Evolutionary conservation across 192 early-diverging fungal genomes (phyloP).

Genomic region (Entomortierella chlamydospora): DNA sequence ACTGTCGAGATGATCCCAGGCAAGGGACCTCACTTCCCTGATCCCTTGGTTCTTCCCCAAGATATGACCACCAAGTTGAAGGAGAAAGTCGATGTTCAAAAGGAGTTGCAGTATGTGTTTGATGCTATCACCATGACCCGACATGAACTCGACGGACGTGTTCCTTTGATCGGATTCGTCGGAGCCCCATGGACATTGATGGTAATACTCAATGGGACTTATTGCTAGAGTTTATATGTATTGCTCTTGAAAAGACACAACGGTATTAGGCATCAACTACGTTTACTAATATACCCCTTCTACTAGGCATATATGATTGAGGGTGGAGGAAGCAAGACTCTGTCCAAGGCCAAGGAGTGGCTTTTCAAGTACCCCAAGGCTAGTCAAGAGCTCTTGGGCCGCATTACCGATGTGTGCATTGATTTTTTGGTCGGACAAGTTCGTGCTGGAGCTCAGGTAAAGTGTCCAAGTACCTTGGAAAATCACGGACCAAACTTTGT

Average conservation of each 20-base stretch:
- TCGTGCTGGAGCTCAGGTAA: constrained; percentile 94
- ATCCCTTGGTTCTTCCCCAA: constrained; percentile 77
- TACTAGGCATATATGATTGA: constrained; percentile 95
- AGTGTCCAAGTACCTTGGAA: neutral
- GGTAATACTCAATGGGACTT: constrained; percentile 36
- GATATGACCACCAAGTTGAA: constrained; percentile 75
- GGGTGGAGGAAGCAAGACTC: constrained; percentile 93
- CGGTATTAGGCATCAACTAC: too few species aligned
- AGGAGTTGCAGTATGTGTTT: constrained; percentile 89
- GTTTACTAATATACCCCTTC: too few species aligned
- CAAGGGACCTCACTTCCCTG: constrained; percentile 91
- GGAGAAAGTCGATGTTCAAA: constrained; percentile 74
- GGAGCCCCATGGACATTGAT: constrained; percentile 99
- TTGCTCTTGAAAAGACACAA: neutral
- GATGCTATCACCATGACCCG: constrained; percentile 95
- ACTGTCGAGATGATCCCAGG: constrained; percentile 94
- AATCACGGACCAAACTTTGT: neutral
- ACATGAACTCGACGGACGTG: constrained; percentile 82
- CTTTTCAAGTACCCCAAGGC: constrained; percentile 82
- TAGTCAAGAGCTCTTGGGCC: constrained; percentile 80
- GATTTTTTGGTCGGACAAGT: constrained; percentile 93
- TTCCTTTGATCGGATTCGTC: constrained; percentile 95
- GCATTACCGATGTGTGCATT: constrained; percentile 86
- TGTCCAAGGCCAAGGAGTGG: constrained; percentile 93
- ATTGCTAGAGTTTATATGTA: neutral